A percentile compares a stretch with the other conserved stretches of the same genome.
phyloP scores from a whole-genome alignment of 1,139 yeast species.

The Geotrichum fermentans region DNA sequence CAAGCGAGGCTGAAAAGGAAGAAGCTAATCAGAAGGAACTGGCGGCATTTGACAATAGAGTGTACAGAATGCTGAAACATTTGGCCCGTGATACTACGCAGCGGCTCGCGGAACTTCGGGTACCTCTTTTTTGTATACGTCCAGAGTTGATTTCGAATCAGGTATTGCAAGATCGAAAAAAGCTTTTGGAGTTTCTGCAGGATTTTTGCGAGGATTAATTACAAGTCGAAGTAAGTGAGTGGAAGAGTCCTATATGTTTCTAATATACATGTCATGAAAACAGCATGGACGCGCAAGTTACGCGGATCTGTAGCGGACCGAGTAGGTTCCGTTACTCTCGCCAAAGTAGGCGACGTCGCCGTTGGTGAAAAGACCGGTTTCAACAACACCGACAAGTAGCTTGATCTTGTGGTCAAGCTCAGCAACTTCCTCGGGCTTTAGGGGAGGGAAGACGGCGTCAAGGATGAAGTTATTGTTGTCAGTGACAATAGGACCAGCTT shows the following conservation, averaged over 20 bases:
- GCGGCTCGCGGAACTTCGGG: slow-evolving; percentile 24
- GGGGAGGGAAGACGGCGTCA: slow-evolving; percentile 88
- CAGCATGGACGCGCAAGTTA: neutral
- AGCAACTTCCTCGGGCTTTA: slow-evolving; percentile 51
- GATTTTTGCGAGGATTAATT: slow-evolving; percentile 21
- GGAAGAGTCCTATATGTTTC: slow-evolving; percentile 1
- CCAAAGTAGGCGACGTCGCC: slow-evolving; percentile 87
- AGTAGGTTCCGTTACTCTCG: slow-evolving; percentile 57
- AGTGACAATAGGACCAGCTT: slow-evolving; percentile 97
- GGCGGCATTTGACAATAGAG: slow-evolving; percentile 23
- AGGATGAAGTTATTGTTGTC: slow-evolving; percentile 91
- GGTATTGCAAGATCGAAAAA: slow-evolving; percentile 22
- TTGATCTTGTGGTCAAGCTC: slow-evolving; percentile 63
- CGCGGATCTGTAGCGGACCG: slow-evolving; percentile 7
- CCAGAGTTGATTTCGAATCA: slow-evolving; percentile 10
- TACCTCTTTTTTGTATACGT: slow-evolving; percentile 30
- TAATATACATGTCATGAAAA: slow-evolving; percentile 4
- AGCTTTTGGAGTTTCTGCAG: slow-evolving; percentile 25
- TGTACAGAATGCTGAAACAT: slow-evolving; percentile 22
- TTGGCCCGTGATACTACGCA: slow-evolving; percentile 23
- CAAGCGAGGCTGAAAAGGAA: neutral
- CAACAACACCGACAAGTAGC: slow-evolving; percentile 86
- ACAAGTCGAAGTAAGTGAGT: neutral
- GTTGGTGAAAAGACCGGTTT: slow-evolving; percentile 81
- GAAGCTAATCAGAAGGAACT: slow-evolving; percentile 20